Evolutionary conservation across 139 green algal genomes (phyloP).

Genomic region (Volvox reticuliferus): DNA sequence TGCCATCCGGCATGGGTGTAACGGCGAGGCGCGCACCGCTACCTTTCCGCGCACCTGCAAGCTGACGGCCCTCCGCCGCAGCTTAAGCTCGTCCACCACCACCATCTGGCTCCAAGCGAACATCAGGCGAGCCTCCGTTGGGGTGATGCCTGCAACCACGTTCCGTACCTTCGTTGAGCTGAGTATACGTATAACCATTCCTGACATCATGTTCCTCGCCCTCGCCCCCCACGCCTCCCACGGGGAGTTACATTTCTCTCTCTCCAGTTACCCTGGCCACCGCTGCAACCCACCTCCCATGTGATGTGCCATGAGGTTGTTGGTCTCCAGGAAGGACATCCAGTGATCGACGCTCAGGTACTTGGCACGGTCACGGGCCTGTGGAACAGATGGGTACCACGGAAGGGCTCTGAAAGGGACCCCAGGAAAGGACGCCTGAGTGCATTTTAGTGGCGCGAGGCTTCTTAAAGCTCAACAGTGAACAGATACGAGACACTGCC

Average conservation of each 20-base stretch:
- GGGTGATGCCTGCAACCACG: background rate
- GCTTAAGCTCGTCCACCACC: constrained; percentile 52
- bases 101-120: constrained; percentile 49
- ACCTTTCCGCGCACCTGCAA: constrained; percentile 8
- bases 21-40: too few relatives aligned
- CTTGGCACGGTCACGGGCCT: constrained; percentile 44
- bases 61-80: constrained; percentile 8
- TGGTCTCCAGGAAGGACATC: constrained; percentile 37
- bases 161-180: background rate
- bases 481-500: too few relatives aligned
- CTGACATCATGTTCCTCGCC: too few relatives aligned
- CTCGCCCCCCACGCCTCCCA: background rate
- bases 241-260: too few relatives aligned
- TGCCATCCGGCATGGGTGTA: too few relatives aligned
- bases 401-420: too few relatives aligned
- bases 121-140: constrained; percentile 43
- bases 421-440: too few relatives aligned
- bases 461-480: too few relatives aligned
- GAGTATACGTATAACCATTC: too few relatives aligned
- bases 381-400: too few relatives aligned
- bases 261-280: too few relatives aligned
- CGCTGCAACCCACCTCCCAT: background rate
- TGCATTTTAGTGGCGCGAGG: too few relatives aligned
- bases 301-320: constrained; percentile 26
- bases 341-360: constrained; percentile 35